A percentile compares a stretch with the other conserved stretches of the same genome.
phyloP scores from a whole-genome alignment of 2,329 filamentous ascomycete species.

The Blastomyces emzantsi region DNA sequence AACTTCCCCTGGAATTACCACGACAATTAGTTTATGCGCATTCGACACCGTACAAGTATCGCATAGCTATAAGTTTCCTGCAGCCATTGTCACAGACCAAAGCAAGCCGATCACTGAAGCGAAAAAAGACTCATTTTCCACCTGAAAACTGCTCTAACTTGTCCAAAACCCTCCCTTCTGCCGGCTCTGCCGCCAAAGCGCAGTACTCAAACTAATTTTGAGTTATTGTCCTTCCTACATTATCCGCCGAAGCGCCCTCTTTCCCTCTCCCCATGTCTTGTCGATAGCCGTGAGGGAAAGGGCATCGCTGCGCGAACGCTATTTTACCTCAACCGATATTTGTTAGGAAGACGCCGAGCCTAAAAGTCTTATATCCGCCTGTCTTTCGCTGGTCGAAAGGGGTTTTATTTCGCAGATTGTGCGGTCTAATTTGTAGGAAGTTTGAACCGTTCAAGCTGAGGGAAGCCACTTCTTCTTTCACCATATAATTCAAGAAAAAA shows the following conservation, averaged over 20 bases:
- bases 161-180: neutral
- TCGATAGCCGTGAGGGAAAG: constrained; percentile 8
- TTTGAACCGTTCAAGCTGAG: neutral
- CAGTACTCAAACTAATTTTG: neutral
- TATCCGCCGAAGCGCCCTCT: neutral
- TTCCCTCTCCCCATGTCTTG: neutral
- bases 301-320: constrained; percentile 14
- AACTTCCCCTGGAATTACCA: neutral
- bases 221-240: neutral
- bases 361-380: neutral
- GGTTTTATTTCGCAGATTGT: neutral
- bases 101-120: neutral
- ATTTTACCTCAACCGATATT: constrained; percentile 1
- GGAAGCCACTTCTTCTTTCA: neutral
- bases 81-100: neutral
- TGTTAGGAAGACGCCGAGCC: neutral
- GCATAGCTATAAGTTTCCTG: neutral
- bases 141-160: neutral
- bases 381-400: constrained; percentile 25
- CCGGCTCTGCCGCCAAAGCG: neutral
- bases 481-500: neutral
- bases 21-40: neutral
- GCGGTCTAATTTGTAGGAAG: neutral
- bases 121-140: neutral
- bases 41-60: constrained; percentile 6